These are phyloP conservation scores for Panaeolus papilionaceus DNA, from an alignment of 768 basidiomycete species.

Conservation along the genomic window DNA sequence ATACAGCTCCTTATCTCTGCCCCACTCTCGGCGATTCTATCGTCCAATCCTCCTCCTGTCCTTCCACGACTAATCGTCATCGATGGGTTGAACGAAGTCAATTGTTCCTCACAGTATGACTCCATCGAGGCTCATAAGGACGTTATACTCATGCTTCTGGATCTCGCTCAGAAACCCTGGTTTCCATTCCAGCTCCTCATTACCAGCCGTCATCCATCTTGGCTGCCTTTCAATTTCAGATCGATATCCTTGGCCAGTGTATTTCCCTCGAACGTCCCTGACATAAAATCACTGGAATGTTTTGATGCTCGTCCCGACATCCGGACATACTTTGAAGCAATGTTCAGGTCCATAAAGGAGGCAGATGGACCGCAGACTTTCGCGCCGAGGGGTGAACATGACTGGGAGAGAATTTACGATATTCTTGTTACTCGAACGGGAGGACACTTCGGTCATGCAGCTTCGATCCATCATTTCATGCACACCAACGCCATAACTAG, in stretches of 20 bases:
- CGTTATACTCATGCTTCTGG: not conserved
- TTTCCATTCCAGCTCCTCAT: slow-evolving; percentile 1
- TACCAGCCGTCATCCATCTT: not conserved
- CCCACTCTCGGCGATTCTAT: not conserved
- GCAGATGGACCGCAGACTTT: not conserved
- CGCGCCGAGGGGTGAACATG: not conserved
- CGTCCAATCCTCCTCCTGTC: not conserved
- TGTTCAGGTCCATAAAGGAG: not conserved
- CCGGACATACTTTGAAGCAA: slow-evolving; percentile 5
- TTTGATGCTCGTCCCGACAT: slow-evolving; percentile 1
- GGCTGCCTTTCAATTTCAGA: not conserved
- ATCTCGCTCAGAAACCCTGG: not conserved
- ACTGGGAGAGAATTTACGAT: not conserved
- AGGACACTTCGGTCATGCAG: not conserved
- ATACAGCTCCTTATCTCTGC: not conserved
- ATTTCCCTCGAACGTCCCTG: not conserved
- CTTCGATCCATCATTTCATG: not conserved
- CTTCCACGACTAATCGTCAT: not conserved
- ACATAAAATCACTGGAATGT: not conserved
- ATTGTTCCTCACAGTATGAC: not conserved
- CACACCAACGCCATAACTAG: not conserved
- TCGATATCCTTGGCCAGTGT: not conserved
- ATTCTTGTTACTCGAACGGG: not conserved
- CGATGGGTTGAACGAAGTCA: not conserved
- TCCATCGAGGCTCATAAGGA: not conserved